A percentile compares a stretch with the other conserved stretches of the same genome.
phyloP scores from a whole-genome alignment of 2,329 filamentous ascomycete species.

The Monosporascus sp. region DNA sequence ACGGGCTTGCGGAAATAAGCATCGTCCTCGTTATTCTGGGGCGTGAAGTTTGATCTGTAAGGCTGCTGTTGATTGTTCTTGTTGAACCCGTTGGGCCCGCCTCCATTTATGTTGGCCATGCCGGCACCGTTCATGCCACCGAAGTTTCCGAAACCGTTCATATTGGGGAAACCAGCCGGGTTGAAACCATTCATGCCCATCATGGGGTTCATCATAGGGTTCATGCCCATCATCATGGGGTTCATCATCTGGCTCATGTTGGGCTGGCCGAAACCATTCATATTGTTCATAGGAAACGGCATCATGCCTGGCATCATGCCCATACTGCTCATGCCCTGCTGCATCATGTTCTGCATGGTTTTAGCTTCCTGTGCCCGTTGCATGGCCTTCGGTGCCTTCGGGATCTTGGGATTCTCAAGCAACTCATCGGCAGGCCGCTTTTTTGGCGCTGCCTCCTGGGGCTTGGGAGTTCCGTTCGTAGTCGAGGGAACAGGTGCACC shows the following conservation, averaged over 20 bases:
- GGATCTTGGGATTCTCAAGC: conserved; percentile 58
- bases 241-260: conserved; percentile 27
- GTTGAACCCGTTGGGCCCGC: conserved; percentile 23
- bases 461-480: conserved; percentile 14
- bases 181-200: conserved; percentile 34
- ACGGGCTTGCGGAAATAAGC: conserved; percentile 95
- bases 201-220: conserved; percentile 35
- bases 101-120: conserved; percentile 27
- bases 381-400: conserved; percentile 63
- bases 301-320: conserved; percentile 42
- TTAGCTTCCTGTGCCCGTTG: conserved; percentile 41
- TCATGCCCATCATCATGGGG: conserved; percentile 32
- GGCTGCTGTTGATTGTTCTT: conserved; percentile 25
- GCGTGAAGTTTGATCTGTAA: conserved; percentile 33
- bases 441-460: conserved; percentile 42
- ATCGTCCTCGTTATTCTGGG: conserved; percentile 69
- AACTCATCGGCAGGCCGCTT: conserved; percentile 79
- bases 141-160: conserved; percentile 34
- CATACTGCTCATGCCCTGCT: conserved; percentile 44
- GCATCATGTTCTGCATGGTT: conserved; percentile 34
- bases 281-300: conserved; percentile 33
- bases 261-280: conserved; percentile 32
- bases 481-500: conserved; percentile 18
- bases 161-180: conserved; percentile 26
- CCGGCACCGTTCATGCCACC: conserved; percentile 26